Evolutionary conservation across 768 basidiomycete genomes (phyloP).

Genomic region (Serendipita sp.): DNA sequence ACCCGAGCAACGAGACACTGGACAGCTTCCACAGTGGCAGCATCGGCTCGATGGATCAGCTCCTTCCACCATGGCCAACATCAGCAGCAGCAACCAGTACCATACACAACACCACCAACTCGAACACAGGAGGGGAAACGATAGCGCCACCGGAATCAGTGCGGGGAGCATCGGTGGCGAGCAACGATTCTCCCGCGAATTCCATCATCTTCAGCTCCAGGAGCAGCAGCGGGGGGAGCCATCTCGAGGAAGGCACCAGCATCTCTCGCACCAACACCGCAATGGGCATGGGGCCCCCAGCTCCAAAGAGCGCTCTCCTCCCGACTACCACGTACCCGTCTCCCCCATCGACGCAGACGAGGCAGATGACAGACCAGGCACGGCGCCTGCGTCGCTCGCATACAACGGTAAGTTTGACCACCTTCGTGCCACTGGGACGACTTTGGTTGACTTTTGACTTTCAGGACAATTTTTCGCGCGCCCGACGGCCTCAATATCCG

Average conservation of each 20-base stretch:
- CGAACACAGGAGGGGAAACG: conserved; percentile 10
- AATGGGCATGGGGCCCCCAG: neutral
- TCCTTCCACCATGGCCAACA: conserved; percentile 25
- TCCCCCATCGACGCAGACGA: neutral
- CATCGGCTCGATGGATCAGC: conserved; percentile 14
- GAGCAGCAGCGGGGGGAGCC: conserved; percentile 1
- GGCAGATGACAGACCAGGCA: conserved; percentile 4
- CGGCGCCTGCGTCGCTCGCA: conserved; percentile 5
- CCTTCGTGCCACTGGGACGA: neutral
- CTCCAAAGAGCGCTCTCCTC: conserved; percentile 3
- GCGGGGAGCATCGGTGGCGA: conserved; percentile 5
- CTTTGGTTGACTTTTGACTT: neutral
- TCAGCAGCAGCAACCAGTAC: conserved; percentile 19
- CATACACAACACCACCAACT: conserved; percentile 16
- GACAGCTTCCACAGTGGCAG: conserved; percentile 25
- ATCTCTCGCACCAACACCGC: neutral
- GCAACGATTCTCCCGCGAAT: conserved; percentile 5
- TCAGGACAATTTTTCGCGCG: conserved; percentile 4
- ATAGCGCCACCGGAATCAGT: conserved; percentile 5
- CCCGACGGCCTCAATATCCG: neutral
- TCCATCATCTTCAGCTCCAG: conserved; percentile 1
- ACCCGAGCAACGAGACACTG: conserved; percentile 5
- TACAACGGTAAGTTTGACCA: neutral
- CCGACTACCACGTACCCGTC: conserved; percentile 4
- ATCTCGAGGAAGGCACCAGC: neutral